phyloP scores from a whole-genome alignment of 768 basidiomycete genomes.

The Amanita brunnescens region DNA sequence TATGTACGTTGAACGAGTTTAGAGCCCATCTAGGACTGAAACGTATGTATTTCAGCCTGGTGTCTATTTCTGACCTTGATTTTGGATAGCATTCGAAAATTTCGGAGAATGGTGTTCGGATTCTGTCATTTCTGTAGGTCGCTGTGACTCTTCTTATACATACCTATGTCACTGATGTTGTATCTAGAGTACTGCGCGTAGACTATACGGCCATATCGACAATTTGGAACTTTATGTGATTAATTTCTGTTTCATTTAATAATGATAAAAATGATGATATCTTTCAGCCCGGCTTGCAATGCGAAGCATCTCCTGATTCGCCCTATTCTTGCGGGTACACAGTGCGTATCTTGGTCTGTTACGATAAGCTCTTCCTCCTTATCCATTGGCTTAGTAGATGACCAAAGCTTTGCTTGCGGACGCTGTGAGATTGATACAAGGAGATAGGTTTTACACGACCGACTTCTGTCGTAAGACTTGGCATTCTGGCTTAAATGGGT shows the following conservation, averaged over 20 bases:
- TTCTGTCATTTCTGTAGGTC: constrained; percentile 31
- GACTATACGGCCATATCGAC: constrained; percentile 24
- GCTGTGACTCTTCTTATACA: neutral
- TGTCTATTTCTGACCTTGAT: neutral
- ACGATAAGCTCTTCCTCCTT: neutral
- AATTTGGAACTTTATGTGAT: constrained; percentile 27
- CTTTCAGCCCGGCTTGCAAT: constrained; percentile 22
- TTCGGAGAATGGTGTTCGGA: constrained; percentile 53
- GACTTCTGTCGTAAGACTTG: constrained; percentile 37
- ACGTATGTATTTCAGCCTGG: constrained; percentile 17
- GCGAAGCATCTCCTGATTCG: constrained; percentile 23
- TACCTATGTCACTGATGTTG: neutral
- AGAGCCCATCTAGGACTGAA: constrained; percentile 41
- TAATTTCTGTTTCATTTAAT: neutral
- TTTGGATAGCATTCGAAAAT: constrained; percentile 25
- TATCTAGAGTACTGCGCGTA: constrained; percentile 20
- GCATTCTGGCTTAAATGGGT: neutral
- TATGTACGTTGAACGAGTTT: constrained; percentile 51
- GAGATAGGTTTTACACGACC: constrained; percentile 44
- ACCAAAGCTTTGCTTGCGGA: constrained; percentile 44
- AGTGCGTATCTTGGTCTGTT: constrained; percentile 9
- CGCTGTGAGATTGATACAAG: constrained; percentile 43
- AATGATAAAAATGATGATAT: too few species aligned
- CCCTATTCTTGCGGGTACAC: constrained; percentile 52
- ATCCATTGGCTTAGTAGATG: constrained; percentile 19